Evolutionary conservation across 2,329 filamentous ascomycete genomes (phyloP), one percentile per base, ranked within the genome.

Genomic region (Raffaelea deltoideospora): DNA sequence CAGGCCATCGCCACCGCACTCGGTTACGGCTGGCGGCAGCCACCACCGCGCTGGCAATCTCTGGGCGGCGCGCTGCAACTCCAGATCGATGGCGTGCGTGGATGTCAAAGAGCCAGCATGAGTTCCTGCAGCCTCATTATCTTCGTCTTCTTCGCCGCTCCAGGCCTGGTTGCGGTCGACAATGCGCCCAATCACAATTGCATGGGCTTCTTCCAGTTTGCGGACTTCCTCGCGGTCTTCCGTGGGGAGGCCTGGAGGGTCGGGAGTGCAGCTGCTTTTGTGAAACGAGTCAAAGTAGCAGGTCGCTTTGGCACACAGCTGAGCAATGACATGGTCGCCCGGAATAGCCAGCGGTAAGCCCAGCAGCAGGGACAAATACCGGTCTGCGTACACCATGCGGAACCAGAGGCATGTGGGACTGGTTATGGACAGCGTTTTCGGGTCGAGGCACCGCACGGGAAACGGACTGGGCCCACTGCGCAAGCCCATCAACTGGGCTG

Each of bases 311-410:
- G 26, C 13, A 10, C 6, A n/a, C 15, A 18, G 19, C 14, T 19
- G 7, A 22, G n/a, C 15, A n/a, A 21, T 11, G 30, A 23, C 9
- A 39, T 32, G 14, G 31, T 34, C 37, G 31, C 37, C 41, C 1
- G 44, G 38, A 2, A 47, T 44, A 17, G 53, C 58, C 31, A 60
- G 61, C 1, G 61, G 60, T 4, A 68, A 48, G 7, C 64, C 64
- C 1, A 69, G 49, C 48, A 67, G 57, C n/a, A 69, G 45, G 4
- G 55, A 65, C 3, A 70, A 51, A 33, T 64, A 63, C 3, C 65
- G 59, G 38, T 71, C 66, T 2, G 55, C 49, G 17, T 51, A 50
- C 1, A 67, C 47, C 0, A 70, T 51, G 9, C 60, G 61, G 35
- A 58, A 63, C 66, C 65, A 70, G 41, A 67, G 49, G 31, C 53